phyloP scores from a whole-genome alignment of 371 early-diverging fungal genomes.

The Mortierella sp. region DNA sequence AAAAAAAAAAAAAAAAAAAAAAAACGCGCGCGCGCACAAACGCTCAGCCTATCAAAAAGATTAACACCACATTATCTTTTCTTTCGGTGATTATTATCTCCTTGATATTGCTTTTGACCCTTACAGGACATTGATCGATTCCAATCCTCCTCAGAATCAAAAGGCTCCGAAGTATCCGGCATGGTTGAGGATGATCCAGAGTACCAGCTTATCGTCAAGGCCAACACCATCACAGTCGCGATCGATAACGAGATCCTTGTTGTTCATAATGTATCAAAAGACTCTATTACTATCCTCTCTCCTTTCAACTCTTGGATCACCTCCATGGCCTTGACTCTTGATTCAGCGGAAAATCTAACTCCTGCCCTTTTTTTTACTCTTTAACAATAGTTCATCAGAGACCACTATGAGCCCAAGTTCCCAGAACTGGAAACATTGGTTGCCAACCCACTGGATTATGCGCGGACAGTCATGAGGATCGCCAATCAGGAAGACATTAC shows the following conservation, averaged over 20 bases:
- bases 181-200: slow-evolving; percentile 87
- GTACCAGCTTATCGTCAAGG: slow-evolving; percentile 87
- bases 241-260: slow-evolving; percentile 89
- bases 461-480: slow-evolving; percentile 87
- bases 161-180: slow-evolving; percentile 58
- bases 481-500: slow-evolving; percentile 79
- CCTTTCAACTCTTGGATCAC: no score
- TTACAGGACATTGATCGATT: slow-evolving; percentile 66
- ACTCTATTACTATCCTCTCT: no score
- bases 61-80: slow-evolving; percentile 14
- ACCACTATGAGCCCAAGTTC: slow-evolving; percentile 89
- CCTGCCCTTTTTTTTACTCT: slow-evolving; percentile 2
- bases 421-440: slow-evolving; percentile 93
- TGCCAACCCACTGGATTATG: slow-evolving; percentile 89
- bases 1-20: background rate
- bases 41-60: slow-evolving; percentile 41
- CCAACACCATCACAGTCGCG: slow-evolving; percentile 87
- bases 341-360: background rate
- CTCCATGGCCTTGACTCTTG: background rate
- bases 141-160: slow-evolving; percentile 53
- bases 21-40: background rate
- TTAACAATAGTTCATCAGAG: slow-evolving; percentile 78
- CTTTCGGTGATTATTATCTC: slow-evolving; percentile 9
- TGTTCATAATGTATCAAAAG: slow-evolving; percentile 79
- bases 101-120: slow-evolving; percentile 11